phyloP scores from a whole-genome alignment of 768 basidiomycete species.

The Leccinum pellstonianum region DNA sequence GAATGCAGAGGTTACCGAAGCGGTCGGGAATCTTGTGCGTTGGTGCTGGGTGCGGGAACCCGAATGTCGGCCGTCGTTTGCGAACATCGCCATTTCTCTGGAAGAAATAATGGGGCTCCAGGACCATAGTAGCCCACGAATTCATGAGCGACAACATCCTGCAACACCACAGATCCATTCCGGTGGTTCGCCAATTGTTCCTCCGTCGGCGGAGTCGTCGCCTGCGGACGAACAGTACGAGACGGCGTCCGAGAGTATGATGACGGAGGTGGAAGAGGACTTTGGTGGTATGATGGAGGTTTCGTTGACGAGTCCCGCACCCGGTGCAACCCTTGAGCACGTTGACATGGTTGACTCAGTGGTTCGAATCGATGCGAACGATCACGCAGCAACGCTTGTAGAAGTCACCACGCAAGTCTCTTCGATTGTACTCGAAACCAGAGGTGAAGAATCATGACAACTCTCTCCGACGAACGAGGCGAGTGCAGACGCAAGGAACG shows the following conservation, averaged over 20 bases:
- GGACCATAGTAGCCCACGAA: constrained; percentile 21
- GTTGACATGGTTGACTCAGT: not conserved
- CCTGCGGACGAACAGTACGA: constrained; percentile 27
- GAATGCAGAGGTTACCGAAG: constrained; percentile 32
- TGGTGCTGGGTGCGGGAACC: constrained; percentile 60
- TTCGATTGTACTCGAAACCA: not conserved
- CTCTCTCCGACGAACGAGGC: constrained; percentile 38
- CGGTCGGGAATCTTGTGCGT: constrained; percentile 44
- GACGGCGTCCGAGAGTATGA: constrained; percentile 29
- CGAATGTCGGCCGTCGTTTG: constrained; percentile 51
- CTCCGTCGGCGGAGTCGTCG: constrained; percentile 16
- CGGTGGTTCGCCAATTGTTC: not conserved
- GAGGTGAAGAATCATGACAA: constrained; percentile 7
- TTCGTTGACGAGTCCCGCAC: constrained; percentile 18
- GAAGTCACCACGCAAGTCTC: constrained; percentile 19
- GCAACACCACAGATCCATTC: not conserved
- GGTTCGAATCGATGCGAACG: not conserved
- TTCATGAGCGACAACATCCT: not conserved
- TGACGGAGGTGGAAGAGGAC: constrained; percentile 13
- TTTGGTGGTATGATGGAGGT: constrained; percentile 18
- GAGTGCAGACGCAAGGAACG: constrained; percentile 49
- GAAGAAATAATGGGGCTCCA: constrained; percentile 43
- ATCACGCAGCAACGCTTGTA: constrained; percentile 12
- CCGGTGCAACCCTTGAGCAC: not conserved
- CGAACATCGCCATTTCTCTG: constrained; percentile 44